Evolutionary conservation across 1,284 basidiomycete genomes (phyloP).

Genomic region (Fistulina hepatica): DNA sequence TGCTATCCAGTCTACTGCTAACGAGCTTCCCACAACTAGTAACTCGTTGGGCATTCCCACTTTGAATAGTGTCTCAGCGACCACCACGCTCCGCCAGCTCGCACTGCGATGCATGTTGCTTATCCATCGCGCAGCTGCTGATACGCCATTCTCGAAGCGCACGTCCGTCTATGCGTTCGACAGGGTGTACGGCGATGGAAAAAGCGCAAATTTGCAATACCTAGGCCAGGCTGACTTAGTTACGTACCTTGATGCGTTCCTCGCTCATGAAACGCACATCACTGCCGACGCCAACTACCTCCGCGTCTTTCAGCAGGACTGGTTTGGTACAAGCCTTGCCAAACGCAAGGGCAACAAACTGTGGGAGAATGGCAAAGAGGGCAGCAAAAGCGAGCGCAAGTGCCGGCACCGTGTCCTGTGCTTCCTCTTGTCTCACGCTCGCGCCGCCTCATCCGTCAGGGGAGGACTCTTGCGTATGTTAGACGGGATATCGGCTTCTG

Average conservation of each 20-base stretch:
- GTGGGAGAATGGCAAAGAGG: no score
- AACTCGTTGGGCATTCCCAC: no score
- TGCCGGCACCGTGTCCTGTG: constrained; percentile 70
- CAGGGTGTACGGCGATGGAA: no score
- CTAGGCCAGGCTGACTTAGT: constrained; percentile 64
- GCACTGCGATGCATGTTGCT: constrained; percentile 55
- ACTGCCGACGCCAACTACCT: constrained; percentile 60
- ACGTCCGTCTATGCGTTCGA: constrained; percentile 1
- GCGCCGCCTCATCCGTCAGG: no score
- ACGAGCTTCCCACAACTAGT: constrained; percentile 49
- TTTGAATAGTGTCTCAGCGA: no score
- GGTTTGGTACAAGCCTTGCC: no score
- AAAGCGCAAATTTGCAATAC: constrained; percentile 73
- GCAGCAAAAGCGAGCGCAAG: no score
- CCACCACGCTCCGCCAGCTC: no score
- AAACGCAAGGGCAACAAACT: no score
- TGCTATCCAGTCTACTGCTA: constrained; percentile 44
- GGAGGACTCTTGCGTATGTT: constrained; percentile 59
- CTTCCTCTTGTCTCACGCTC: constrained; percentile 75
- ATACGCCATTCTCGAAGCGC: constrained; percentile 35
- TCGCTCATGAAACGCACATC: constrained; percentile 50
- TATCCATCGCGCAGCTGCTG: constrained; percentile 30
- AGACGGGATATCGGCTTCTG: constrained; percentile 46
- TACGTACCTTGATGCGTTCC: constrained; percentile 53
- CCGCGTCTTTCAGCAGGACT: constrained; percentile 49